A percentile compares a stretch with the other conserved stretches of the same genome.
Evolutionary conservation across 495 filamentous ascomycete species (phyloP).

Genomic region (Staphylotrichum longicolle): DNA sequence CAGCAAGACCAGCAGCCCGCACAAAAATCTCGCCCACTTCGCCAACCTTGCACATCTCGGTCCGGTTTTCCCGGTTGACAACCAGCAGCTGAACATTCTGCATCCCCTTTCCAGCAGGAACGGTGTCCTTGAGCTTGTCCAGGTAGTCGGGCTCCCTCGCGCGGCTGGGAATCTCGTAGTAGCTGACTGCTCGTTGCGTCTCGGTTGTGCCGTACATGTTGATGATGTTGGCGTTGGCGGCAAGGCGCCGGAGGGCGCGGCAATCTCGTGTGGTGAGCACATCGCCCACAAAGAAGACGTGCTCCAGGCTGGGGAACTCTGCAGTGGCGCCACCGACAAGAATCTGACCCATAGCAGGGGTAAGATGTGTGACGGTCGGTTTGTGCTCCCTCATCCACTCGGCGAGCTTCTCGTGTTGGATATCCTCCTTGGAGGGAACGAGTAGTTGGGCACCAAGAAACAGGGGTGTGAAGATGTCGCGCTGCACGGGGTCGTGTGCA

Average conservation of each 20-base stretch:
- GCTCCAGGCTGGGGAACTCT: conserved; percentile 72
- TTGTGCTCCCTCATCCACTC: conserved; percentile 85
- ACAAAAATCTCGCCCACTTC: conserved; percentile 88
- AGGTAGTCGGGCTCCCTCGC: conserved; percentile 65
- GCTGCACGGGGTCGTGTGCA: conserved; percentile 86
- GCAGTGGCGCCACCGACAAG: conserved; percentile 79
- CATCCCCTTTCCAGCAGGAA: conserved; percentile 90
- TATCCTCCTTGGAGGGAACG: conserved; percentile 80
- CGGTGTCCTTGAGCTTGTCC: conserved; percentile 70
- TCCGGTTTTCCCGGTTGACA: conserved; percentile 73
- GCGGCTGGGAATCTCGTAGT: conserved; percentile 76
- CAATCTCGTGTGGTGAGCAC: conserved; percentile 86
- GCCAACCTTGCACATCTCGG: conserved; percentile 71
- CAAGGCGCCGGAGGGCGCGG: conserved; percentile 71
- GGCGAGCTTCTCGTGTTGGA: conserved; percentile 81
- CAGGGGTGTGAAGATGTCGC: conserved; percentile 92
- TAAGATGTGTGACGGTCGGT: conserved; percentile 85
- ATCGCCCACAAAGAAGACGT: conserved; percentile 93
- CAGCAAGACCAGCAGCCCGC: conserved; percentile 83
- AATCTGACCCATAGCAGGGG: conserved; percentile 95
- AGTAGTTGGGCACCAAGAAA: conserved; percentile 82
- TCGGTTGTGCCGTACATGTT: conserved; percentile 96
- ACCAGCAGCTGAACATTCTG: conserved; percentile 89
- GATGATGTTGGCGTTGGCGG: conserved; percentile 74
- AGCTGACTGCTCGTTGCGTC: conserved; percentile 82